Conservation (phyloP, 2,329 filamentous ascomycete species). For the Cyclaneusma minus region DNA sequence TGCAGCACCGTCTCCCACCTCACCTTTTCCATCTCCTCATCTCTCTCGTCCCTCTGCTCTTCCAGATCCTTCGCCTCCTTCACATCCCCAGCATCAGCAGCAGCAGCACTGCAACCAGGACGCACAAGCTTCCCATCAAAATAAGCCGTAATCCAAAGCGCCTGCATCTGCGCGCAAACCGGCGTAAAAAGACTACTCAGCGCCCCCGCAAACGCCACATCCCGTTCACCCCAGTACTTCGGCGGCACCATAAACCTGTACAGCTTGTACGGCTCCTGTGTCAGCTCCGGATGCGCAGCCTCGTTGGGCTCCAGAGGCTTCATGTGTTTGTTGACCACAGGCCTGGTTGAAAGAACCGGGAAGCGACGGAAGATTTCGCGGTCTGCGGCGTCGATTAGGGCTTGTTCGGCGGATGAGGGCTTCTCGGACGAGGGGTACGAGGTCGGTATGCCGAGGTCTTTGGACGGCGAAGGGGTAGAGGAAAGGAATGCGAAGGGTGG, state of each 20-base stretch:
- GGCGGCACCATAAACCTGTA: constrained; percentile 32
- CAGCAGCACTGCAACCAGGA: constrained; percentile 5
- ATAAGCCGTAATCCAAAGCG: constrained; percentile 51
- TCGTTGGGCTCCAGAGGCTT: constrained; percentile 24
- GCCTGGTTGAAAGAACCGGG: constrained; percentile 35
- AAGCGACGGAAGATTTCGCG: constrained; percentile 34
- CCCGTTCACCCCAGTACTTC: constrained; percentile 20
- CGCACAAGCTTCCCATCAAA: constrained; percentile 34
- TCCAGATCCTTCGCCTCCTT: constrained; percentile 18
- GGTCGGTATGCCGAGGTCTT: constrained; percentile 27
- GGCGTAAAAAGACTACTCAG: constrained; percentile 26
- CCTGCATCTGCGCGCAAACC: constrained; percentile 29
- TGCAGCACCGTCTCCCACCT: constrained; percentile 43
- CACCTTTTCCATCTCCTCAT: constrained; percentile 26
- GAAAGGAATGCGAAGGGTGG: constrained; percentile 32
- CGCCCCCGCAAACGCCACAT: constrained; percentile 30
- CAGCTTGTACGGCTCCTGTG: constrained; percentile 21
- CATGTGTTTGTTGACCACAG: constrained; percentile 29
- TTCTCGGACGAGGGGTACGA: constrained; percentile 33
- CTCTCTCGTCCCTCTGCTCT: no score
- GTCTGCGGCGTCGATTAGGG: constrained; percentile 29
- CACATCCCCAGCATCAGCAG: constrained; percentile 22
- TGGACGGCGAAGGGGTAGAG: constrained; percentile 13
- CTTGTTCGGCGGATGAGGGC: constrained; percentile 20
- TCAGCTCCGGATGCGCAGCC: constrained; percentile 5